phyloP scores from a whole-genome alignment of 495 filamentous ascomycete genomes.

The Penicillium fimorum region DNA sequence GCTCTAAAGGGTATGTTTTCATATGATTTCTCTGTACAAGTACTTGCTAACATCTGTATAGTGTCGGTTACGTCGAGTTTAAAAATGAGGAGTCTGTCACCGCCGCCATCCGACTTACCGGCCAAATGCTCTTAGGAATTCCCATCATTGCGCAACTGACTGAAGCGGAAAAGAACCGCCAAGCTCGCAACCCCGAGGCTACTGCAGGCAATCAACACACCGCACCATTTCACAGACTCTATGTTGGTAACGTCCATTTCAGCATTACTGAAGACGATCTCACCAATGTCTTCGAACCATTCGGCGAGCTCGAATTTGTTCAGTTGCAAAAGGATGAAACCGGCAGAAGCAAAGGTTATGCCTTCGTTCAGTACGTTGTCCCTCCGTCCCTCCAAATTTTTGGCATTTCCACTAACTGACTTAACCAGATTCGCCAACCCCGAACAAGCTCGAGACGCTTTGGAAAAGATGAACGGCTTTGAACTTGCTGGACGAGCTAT shows the following conservation, averaged over 20 bases:
- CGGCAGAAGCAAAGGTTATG: conserved; percentile 90
- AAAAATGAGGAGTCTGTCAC: conserved; percentile 92
- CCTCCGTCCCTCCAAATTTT: not conserved
- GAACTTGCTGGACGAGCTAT: conserved; percentile 97
- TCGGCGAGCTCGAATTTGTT: conserved; percentile 96
- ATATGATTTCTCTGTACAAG: conserved; percentile 1
- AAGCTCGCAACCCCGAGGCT: conserved; percentile 80
- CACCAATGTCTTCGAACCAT: conserved; percentile 96
- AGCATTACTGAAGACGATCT: conserved; percentile 96
- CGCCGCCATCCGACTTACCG: conserved; percentile 95
- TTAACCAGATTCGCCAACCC: conserved; percentile 80
- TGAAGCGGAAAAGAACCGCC: conserved; percentile 98
- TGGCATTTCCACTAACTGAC: conserved; percentile 12
- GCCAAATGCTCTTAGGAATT: conserved; percentile 97
- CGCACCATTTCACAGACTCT: conserved; percentile 95
- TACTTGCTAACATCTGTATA: conserved; percentile 34
- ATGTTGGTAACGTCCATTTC: conserved; percentile 99
- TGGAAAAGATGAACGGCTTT: conserved; percentile 99
- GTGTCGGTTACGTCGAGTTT: conserved; percentile 99
- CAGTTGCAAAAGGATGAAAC: conserved; percentile 94
- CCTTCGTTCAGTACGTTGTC: conserved; percentile 91
- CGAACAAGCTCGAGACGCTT: conserved; percentile 83
- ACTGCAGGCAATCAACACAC: conserved; percentile 63
- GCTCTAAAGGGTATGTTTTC: conserved; percentile 87
- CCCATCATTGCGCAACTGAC: conserved; percentile 98